phyloP scores from a whole-genome alignment of 1,284 basidiomycete species.

The Leccinum griseonigrum region DNA sequence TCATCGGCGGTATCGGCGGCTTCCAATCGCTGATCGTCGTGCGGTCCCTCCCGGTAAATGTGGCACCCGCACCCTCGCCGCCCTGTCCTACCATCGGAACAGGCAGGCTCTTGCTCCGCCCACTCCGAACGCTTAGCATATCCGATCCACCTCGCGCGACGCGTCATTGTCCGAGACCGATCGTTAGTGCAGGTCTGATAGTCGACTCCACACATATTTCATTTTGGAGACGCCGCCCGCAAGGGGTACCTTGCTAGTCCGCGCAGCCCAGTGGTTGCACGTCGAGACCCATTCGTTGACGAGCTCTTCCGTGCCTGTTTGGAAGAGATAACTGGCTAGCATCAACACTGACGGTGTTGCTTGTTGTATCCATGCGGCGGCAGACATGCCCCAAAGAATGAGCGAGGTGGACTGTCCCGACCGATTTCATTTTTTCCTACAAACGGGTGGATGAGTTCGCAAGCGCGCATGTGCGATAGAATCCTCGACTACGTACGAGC shows the following conservation, averaged over 20 bases:
- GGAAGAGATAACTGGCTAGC: constrained; percentile 85
- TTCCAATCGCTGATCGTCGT: constrained; percentile 95
- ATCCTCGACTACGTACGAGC: constrained; percentile 62
- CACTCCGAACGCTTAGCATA: constrained; percentile 66
- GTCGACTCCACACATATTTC: constrained; percentile 97
- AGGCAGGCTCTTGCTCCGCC: constrained; percentile 58
- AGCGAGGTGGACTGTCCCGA: constrained; percentile 79
- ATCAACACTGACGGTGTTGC: constrained; percentile 71
- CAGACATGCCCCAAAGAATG: constrained; percentile 88
- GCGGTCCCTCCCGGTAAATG: constrained; percentile 71
- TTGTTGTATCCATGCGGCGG: constrained; percentile 92
- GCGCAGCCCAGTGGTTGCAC: constrained; percentile 98
- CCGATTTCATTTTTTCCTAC: constrained; percentile 80
- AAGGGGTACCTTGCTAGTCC: constrained; percentile 90
- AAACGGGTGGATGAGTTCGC: not conserved
- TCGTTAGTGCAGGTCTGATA: constrained; percentile 54
- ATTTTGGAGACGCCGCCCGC: constrained; percentile 96
- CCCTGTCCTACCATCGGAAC: constrained; percentile 63
- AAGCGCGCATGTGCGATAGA: not conserved
- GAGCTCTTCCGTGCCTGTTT: constrained; percentile 95
- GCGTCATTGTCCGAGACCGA: constrained; percentile 60
- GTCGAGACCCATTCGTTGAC: constrained; percentile 98
- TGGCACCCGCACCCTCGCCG: constrained; percentile 57
- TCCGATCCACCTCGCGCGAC: constrained; percentile 55
- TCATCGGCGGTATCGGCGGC: constrained; percentile 77